A percentile compares a stretch with the other conserved stretches of the same genome.
phyloP scores from a whole-genome alignment of 352 stramenopile species.

The Albugo laibachii region DNA sequence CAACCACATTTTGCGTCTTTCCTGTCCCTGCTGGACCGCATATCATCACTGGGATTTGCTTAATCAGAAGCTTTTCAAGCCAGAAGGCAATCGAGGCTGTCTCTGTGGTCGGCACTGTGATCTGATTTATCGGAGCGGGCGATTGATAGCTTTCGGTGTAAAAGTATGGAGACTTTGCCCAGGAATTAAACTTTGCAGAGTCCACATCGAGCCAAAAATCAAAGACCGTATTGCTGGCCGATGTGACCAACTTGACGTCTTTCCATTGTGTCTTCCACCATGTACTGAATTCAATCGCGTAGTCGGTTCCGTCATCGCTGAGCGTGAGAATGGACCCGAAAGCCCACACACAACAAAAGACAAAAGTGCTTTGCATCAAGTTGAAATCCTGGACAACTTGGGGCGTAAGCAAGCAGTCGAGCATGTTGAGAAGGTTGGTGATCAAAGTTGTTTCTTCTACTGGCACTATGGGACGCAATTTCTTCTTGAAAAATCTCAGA shows the following conservation, averaged over 20 bases:
- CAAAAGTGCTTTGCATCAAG: constrained; percentile 85
- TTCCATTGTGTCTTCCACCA: constrained; percentile 94
- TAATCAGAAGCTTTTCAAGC: constrained; percentile 86
- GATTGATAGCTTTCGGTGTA: constrained; percentile 79
- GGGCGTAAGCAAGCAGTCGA: constrained; percentile 79
- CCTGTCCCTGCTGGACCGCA: constrained; percentile 85
- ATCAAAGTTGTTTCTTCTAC: constrained; percentile 89
- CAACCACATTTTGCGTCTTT: constrained; percentile 90
- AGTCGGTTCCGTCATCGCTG: constrained; percentile 88
- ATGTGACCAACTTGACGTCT: constrained; percentile 86
- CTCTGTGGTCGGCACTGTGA: constrained; percentile 88
- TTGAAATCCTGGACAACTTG: constrained; percentile 52
- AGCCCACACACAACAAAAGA: constrained; percentile 91
- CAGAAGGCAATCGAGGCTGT: constrained; percentile 91
- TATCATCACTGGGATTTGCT: constrained; percentile 85
- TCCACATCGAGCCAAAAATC: constrained; percentile 93
- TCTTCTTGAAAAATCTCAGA: constrained; percentile 88
- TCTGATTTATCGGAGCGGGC: constrained; percentile 73
- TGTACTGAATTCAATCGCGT: constrained; percentile 86
- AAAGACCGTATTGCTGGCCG: constrained; percentile 89
- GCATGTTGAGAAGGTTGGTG: constrained; percentile 87
- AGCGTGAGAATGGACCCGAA: constrained; percentile 86
- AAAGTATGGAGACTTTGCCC: constrained; percentile 91
- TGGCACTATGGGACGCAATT: constrained; percentile 79
- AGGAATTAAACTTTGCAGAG: constrained; percentile 83